Evolutionary conservation across 331 rosid species (phyloP).

Genomic region (Malus hybrid): DNA sequence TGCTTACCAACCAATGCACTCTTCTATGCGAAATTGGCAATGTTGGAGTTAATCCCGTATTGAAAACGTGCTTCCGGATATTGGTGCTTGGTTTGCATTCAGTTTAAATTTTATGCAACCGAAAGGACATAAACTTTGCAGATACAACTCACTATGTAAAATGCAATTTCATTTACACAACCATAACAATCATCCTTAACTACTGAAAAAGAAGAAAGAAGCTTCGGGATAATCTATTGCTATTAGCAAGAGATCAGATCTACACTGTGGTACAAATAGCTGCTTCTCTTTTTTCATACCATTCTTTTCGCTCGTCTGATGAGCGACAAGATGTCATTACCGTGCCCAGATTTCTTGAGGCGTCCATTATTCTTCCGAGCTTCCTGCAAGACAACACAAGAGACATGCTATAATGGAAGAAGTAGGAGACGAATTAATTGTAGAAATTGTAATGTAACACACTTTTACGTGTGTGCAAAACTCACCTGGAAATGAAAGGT

Average conservation of each 20-base stretch:
- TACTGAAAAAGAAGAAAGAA: neutral
- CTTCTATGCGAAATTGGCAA: neutral
- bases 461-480: neutral
- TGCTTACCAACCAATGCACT: neutral
- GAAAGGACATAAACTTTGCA: neutral
- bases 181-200: neutral
- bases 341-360: constrained; percentile 49
- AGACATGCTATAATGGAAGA: neutral
- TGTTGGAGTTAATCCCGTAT: neutral
- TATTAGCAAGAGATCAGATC: neutral
- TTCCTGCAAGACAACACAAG: constrained; percentile 29
- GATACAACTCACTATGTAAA: neutral
- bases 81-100: neutral
- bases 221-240: neutral
- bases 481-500: constrained; percentile 77
- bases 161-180: neutral
- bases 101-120: neutral
- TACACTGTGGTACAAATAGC: neutral
- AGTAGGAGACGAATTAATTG: neutral
- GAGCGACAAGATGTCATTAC: constrained; percentile 54
- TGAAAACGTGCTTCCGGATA: neutral
- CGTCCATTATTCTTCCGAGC: constrained; percentile 31
- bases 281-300: constrained; percentile 9
- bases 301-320: constrained; percentile 44
- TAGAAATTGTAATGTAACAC: neutral